Evolutionary conservation across 306 rosid genomes (phyloP).

Genomic region (Dryas drummondii): DNA sequence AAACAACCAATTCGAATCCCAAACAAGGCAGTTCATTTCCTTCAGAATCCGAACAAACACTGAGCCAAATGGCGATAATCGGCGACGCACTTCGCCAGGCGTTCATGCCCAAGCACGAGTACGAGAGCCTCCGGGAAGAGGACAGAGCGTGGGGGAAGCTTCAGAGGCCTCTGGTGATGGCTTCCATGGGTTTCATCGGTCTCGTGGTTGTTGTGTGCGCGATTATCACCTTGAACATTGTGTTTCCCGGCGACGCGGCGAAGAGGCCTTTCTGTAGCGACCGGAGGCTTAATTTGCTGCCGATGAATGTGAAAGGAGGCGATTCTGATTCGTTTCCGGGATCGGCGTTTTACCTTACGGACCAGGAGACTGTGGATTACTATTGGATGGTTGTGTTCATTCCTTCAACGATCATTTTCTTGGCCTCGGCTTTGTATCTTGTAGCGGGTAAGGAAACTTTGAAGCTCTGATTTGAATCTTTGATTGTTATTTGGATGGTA

Average conservation of each 20-base stretch:
- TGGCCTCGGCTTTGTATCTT: conserved; percentile 59
- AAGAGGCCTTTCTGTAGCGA: conserved; percentile 71
- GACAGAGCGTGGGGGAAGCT: conserved; percentile 84
- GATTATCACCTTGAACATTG: conserved; percentile 63
- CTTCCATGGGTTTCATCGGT: conserved; percentile 31
- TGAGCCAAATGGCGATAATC: conserved; percentile 59
- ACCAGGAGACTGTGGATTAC: conserved; percentile 86
- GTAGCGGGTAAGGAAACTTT: conserved; percentile 57
- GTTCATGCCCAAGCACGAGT: conserved; percentile 92
- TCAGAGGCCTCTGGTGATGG: conserved; percentile 58
- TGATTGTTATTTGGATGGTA: background rate
- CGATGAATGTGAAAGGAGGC: conserved; percentile 48
- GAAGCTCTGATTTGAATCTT: background rate
- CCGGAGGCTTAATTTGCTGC: conserved; percentile 59
- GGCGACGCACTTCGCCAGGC: conserved; percentile 96
- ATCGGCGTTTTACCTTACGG: conserved; percentile 67
- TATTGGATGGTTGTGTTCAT: conserved; percentile 88
- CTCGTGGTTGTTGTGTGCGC: conserved; percentile 41
- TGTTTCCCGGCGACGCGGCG: conserved; percentile 54
- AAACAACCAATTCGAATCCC: no score
- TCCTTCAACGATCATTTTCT: conserved; percentile 66
- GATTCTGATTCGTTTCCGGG: conserved; percentile 58
- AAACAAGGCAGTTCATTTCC: no score
- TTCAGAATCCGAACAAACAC: background rate
- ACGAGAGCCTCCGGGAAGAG: conserved; percentile 79